These are phyloP conservation scores for Diplogelasinospora grovesii DNA, from an alignment of 495 filamentous ascomycete species.

Conservation along the genomic window DNA sequence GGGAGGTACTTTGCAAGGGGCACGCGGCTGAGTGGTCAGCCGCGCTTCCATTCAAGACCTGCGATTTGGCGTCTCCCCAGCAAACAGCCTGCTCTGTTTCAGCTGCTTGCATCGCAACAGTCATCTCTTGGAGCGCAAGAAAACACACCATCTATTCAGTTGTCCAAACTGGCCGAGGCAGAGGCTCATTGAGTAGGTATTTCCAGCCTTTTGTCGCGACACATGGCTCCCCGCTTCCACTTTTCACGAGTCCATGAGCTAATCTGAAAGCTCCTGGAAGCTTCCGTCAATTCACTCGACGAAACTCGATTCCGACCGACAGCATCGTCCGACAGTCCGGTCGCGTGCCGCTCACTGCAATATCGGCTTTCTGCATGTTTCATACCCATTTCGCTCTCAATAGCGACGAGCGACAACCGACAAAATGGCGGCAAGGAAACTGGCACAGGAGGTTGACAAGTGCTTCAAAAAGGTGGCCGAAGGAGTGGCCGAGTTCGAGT, in stretches of 20 bases:
- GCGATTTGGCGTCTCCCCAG: conserved; percentile 3
- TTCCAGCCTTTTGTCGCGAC: no score
- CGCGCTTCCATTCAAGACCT: conserved; percentile 7
- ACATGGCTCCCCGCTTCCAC: no score
- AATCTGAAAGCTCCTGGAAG: not conserved
- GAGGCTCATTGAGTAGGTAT: no score
- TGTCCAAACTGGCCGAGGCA: no score
- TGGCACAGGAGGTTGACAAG: conserved; percentile 94
- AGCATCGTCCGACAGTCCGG: no score
- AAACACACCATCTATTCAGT: no score
- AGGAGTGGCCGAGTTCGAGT: conserved; percentile 86
- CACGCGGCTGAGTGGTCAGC: conserved; percentile 4
- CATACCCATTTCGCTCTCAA: not conserved
- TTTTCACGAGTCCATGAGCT: conserved; percentile 2
- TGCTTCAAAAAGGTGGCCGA: conserved; percentile 96
- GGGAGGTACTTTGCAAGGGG: not conserved
- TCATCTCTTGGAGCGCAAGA: conserved; percentile 1
- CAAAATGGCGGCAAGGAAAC: conserved; percentile 87
- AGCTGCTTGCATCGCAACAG: conserved; percentile 4
- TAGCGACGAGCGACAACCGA: conserved; percentile 9
- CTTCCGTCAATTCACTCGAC: no score
- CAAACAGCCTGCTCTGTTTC: conserved; percentile 3
- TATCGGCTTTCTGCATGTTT: no score
- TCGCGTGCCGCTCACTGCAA: not conserved
- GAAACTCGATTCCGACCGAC: no score